These are phyloP conservation scores for Solanum bukasovii DNA, from an alignment of 257 asterid genomes.

Conservation along the genomic window DNA sequence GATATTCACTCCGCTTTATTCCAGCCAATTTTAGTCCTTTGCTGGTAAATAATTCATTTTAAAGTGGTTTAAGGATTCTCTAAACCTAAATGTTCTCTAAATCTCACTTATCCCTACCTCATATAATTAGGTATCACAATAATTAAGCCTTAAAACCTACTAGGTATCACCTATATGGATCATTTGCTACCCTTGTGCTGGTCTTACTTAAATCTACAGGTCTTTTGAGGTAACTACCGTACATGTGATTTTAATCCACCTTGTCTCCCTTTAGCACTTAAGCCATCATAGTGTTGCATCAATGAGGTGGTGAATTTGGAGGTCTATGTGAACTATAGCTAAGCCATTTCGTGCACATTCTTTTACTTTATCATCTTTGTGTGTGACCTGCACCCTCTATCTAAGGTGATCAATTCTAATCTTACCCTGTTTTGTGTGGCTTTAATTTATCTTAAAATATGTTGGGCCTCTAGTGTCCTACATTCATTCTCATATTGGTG, in stretches of 20 bases:
- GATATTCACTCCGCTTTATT: neutral
- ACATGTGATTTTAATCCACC: neutral
- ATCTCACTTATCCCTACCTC: neutral
- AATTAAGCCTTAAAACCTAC: neutral
- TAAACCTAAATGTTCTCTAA: neutral
- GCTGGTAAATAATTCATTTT: neutral
- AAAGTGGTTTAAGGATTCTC: neutral
- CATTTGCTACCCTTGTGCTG: neutral
- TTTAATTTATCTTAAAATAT: neutral
- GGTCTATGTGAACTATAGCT: neutral
- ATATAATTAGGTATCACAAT: neutral
- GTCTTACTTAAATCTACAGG: neutral
- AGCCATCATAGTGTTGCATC: neutral
- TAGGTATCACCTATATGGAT: neutral
- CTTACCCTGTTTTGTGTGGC: neutral
- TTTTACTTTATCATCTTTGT: neutral
- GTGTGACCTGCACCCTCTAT: neutral
- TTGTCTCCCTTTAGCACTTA: neutral
- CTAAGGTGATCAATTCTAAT: neutral
- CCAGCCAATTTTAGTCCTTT: neutral
- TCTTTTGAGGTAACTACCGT: neutral
- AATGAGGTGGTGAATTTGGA: neutral
- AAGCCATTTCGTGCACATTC: neutral
- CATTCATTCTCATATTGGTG: neutral
- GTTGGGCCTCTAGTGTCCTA: neutral